Evolutionary conservation across 176 grass and related monocot genomes (phyloP), one percentile per base, ranked within the genome.

Genomic region (Lolium multiflorum): DNA sequence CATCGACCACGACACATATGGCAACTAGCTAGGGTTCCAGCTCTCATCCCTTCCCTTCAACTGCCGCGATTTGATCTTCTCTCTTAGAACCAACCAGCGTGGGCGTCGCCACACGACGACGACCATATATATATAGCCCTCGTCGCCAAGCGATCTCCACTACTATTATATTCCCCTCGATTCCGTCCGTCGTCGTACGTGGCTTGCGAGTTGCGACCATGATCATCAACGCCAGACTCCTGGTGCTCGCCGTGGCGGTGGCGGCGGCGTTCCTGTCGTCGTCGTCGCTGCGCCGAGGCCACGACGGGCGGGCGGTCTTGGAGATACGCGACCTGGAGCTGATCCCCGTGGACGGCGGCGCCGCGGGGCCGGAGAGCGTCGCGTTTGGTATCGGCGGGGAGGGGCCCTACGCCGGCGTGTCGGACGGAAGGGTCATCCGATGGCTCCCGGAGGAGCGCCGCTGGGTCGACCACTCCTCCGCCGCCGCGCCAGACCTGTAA

Each of bases 381-480:
- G 84, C 49, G 24, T 94, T 94, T 55, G 89, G 89, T 46, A 48
- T 0, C 10, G 15, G 6, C 28, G 92, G 90, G 5, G 86, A 46
- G 2, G 95, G 95, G 3, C 93, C 95, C 4, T 98, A 90, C 85
- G 89, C 86, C 2, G 93, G 93, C 17, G 88, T 92, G 41, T 94
- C 93, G 11, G 93, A 98, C 76, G 95, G 95, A 50, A 76, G 95
- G 50, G 85, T 98, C n/a, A 69, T 98, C 59, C 76, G 81, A 67
- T 98, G 93, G 91, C 38, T 80, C 1, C 82, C 64, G 13, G 24
- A 4, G 35, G 89, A 88, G 51, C 26, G 82, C 0, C 83, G 85
- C 2, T 98, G 95, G 95, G 71, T 79, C 3, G 87, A 93, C 3
- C 87, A 90, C 35, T 87, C 93, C 24, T 92, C 77, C 49, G 12